phyloP scores from a whole-genome alignment of 1,284 basidiomycete genomes.

The Puccinia triticina region DNA sequence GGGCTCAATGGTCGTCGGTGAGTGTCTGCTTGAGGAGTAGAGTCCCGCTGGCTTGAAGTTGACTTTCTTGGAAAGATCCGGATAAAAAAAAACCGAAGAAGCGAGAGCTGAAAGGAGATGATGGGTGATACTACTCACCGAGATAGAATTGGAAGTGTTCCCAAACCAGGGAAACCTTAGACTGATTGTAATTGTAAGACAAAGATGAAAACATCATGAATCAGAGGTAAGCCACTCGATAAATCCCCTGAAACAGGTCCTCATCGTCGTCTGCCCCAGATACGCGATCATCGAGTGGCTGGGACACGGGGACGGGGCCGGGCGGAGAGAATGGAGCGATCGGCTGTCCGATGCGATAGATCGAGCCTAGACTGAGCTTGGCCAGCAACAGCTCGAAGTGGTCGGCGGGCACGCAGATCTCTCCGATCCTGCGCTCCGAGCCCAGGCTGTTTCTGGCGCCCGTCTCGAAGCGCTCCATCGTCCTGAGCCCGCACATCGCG shows the following conservation, averaged over 20 bases:
- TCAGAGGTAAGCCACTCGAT: conserved; percentile 14
- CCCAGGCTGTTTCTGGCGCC: not conserved
- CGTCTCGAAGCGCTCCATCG: conserved; percentile 7
- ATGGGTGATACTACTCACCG: too few species aligned
- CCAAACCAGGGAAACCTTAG: too few species aligned
- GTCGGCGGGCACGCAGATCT: conserved; percentile 11
- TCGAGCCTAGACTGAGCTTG: conserved; percentile 7
- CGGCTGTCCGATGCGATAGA: conserved; percentile 3
- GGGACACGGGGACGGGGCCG: not conserved
- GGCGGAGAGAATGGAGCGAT: not conserved
- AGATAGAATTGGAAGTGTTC: too few species aligned
- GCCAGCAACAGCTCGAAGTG: conserved; percentile 14
- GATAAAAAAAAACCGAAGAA: conserved; percentile 10
- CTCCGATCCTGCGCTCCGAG: conserved; percentile 26
- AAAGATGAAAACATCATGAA: not conserved
- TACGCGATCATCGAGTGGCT: not conserved
- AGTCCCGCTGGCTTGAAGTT: conserved; percentile 5
- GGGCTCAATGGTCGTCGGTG: not conserved
- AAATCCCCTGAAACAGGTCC: conserved; percentile 26
- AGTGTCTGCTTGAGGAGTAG: too few species aligned
- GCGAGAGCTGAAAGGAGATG: not conserved
- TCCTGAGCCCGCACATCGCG: not conserved
- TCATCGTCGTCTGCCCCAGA: not conserved
- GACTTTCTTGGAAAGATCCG: conserved; percentile 41
- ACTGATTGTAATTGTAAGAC: too few species aligned